Conservation (phyloP, 2,329 filamentous ascomycete genomes). For the Phialocephala sp. region DNA sequence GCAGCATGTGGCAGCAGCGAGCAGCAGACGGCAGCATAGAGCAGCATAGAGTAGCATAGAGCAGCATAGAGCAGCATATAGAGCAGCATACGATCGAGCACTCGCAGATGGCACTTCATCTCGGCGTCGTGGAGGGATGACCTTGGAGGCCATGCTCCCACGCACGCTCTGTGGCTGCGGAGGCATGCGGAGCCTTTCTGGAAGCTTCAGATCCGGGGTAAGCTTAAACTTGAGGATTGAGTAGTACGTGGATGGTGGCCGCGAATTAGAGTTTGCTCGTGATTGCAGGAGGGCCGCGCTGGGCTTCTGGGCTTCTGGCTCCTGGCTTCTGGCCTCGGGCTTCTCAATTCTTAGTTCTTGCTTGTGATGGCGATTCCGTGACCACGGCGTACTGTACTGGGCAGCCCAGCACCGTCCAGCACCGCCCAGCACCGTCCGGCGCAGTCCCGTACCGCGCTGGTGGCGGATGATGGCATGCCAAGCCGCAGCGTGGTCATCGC, state of each 20-base stretch:
- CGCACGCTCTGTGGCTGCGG: conserved; percentile 10
- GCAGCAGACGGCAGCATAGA: conserved; percentile 15
- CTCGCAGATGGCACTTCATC: conserved; percentile 22
- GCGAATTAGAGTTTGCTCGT: conserved; percentile 9
- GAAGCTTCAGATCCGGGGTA: conserved; percentile 23
- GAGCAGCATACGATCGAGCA: background rate
- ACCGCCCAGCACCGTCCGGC: no score
- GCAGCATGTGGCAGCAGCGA: background rate
- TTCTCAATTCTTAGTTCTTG: no score
- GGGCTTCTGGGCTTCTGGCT: background rate
- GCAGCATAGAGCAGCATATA: conserved; percentile 26
- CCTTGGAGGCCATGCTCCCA: background rate
- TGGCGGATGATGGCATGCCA: background rate
- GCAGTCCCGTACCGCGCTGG: background rate
- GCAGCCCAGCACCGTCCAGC: no score
- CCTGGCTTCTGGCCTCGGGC: no score
- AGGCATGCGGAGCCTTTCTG: conserved; percentile 15
- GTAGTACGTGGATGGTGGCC: conserved; percentile 2
- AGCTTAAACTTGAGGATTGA: background rate
- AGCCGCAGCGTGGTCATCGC: background rate
- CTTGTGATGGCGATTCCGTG: no score
- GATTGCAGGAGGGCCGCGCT: conserved; percentile 8
- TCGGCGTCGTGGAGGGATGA: conserved; percentile 5
- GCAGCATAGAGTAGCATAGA: conserved; percentile 15
- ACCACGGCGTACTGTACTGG: no score